These are phyloP conservation scores for Oryza punctata DNA, from an alignment of 176 grass and related monocot species.

Conservation along the genomic window DNA sequence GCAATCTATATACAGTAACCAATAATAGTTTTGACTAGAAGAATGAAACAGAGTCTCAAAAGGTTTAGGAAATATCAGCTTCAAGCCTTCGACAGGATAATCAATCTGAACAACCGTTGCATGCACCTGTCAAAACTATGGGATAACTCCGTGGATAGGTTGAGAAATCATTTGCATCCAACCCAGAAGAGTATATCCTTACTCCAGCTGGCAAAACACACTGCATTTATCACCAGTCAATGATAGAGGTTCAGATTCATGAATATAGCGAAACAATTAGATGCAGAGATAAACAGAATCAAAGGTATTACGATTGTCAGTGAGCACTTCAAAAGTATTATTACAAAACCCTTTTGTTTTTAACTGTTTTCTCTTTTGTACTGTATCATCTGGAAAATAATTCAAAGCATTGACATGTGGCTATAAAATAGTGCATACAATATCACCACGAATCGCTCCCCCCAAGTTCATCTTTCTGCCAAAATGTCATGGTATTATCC, in stretches of 20 bases:
- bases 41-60: not conserved
- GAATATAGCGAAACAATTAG: not conserved
- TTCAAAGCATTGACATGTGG: not conserved
- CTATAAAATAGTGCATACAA: not conserved
- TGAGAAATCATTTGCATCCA: conserved; percentile 63
- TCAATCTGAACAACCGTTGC: not conserved
- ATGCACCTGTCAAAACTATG: conserved; percentile 98
- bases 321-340: conserved; percentile 7
- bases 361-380: not conserved
- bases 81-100: not conserved
- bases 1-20: conserved; percentile 13
- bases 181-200: conserved; percentile 87
- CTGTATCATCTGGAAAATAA: not conserved
- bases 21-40: conserved; percentile 27
- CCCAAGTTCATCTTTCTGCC: not conserved
- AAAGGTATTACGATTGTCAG: conserved; percentile 26
- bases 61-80: conserved; percentile 28
- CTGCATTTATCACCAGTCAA: conserved; percentile 59
- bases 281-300: conserved; percentile 24
- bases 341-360: conserved; percentile 11
- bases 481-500: conserved; percentile 4
- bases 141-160: conserved; percentile 92
- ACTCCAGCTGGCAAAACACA: conserved; percentile 99
- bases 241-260: conserved; percentile 39
- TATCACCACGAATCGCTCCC: not conserved